Evolutionary conservation across 2,329 filamentous ascomycete species (phyloP).

Genomic region (Penicillium concentricum): DNA sequence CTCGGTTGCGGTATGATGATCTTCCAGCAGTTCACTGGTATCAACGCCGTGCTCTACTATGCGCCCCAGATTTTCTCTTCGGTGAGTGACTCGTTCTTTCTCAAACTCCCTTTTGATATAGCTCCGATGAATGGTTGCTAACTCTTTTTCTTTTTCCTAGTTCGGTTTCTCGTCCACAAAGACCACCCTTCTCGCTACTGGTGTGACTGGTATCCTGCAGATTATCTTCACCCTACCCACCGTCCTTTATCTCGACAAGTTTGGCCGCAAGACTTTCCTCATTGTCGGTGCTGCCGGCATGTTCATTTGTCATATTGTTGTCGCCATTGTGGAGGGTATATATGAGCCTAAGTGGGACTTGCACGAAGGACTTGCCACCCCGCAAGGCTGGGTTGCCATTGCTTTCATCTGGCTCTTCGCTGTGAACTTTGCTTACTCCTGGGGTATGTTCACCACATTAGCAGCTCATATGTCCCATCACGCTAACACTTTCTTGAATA

Average conservation of each 20-base stretch:
- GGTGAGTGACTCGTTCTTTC: not conserved
- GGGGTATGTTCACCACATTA: conserved; percentile 21
- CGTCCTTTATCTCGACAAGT: conserved; percentile 38
- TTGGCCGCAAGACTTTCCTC: conserved; percentile 39
- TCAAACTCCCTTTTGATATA: not conserved
- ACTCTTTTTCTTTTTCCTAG: not conserved
- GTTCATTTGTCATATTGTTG: conserved; percentile 69
- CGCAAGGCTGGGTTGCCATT: conserved; percentile 68
- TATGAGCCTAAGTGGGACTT: conserved; percentile 57
- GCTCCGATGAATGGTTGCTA: not conserved
- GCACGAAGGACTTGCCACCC: conserved; percentile 43
- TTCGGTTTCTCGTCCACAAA: conserved; percentile 28
- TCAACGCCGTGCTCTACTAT: conserved; percentile 46
- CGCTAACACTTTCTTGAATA: not conserved
- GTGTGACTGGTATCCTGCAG: conserved; percentile 32
- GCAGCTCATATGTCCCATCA: not conserved
- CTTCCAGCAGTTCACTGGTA: conserved; percentile 52
- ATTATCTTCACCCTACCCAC: conserved; percentile 39
- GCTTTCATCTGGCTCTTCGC: conserved; percentile 62
- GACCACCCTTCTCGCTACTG: conserved; percentile 27
- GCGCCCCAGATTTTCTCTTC: conserved; percentile 31
- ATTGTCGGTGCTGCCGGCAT: conserved; percentile 62
- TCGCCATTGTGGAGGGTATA: conserved; percentile 51
- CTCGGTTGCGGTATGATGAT: conserved; percentile 34
- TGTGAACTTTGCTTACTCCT: conserved; percentile 39